Base-by-base conservation (phyloP, 306 rosid genomes). In the Betula pendula region DNA sequence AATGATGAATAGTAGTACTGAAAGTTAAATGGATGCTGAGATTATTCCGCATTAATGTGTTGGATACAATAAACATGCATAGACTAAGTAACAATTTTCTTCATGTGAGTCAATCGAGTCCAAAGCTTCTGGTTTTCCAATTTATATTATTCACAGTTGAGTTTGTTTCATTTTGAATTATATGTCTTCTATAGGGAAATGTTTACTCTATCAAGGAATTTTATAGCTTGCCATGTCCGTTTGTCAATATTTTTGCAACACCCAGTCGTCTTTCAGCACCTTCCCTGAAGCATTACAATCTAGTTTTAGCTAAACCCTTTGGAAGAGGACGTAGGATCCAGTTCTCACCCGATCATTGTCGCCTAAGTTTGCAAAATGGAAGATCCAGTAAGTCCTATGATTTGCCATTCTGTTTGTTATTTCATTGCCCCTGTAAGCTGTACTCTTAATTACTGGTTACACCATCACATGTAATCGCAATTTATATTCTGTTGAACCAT, bases 351-450 rank as follows among this genome's bases (percentile, higher is more conserved):
- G 70, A 81, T 53, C 82, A 69, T 48, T 40, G 73, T 69, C 33
- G 5, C 22, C 77, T 45, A 24, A 66, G 77, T 40, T 80, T 79
- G 63, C 87, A 12, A 77, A 81, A 49, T 75, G 80, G 79, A 78
- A 84, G 70, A 81, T 80, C 56, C 77, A 53, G 97, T 87, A 81
- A 87, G 91, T 87, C 33, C 70, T 52, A 72, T 58, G 44, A 75
- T 82, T 71, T 10, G 60, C 51, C 80, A 60, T 48, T 73, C 55
- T 65, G 1, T 19, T 43, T 70, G 67, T 56, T 59, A 40, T 45
- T 27, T 52, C 1, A 40, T 24, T 11, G 48, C 16, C 56, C 74
- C 62, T 74, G 68, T 73, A 4, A 19, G 16, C 48, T 65, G 3
- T 4, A 65, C 15, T 65, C 24, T 3, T 38, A 38, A 35, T 65